A percentile compares a stretch with the other conserved stretches of the same genome.
Conservation (phyloP, 163 green algal species). For the Prototheca stagnorum region DNA sequence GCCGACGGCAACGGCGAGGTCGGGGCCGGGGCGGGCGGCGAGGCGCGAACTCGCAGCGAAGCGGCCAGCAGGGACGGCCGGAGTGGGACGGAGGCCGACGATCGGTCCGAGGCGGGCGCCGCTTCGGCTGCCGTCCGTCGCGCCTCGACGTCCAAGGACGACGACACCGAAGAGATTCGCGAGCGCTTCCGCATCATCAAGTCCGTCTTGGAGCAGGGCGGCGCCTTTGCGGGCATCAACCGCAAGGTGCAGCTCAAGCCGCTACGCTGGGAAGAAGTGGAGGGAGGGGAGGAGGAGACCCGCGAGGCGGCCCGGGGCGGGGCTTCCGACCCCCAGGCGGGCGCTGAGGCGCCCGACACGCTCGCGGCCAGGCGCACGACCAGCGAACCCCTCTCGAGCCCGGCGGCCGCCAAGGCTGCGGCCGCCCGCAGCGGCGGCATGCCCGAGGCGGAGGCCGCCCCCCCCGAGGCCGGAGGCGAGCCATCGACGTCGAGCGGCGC, state of each 20-base stretch:
- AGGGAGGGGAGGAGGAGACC: no score
- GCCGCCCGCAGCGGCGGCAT: no score
- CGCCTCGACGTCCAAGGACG: constrained; percentile 1
- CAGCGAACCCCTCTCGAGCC: no score
- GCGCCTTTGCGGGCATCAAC: constrained; percentile 76
- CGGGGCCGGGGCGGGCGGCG: no score
- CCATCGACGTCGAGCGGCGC: background rate
- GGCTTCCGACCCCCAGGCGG: no score
- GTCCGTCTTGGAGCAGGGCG: constrained; percentile 76
- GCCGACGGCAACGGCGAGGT: no score
- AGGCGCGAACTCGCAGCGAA: background rate
- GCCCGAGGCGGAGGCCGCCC: no score
- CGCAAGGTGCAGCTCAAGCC: constrained; percentile 97
- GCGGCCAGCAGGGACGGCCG: background rate
- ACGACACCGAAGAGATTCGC: constrained; percentile 48
- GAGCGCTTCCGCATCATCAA: constrained; percentile 68
- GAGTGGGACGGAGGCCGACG: background rate
- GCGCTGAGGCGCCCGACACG: no score
- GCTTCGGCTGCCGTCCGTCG: background rate
- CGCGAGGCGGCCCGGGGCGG: no score
- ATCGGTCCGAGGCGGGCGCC: background rate
- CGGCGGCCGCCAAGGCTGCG: no score
- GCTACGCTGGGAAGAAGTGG: constrained; percentile 29
- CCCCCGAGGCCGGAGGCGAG: background rate
- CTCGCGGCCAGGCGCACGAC: no score